These are phyloP conservation scores for Malassezia brasiliensis DNA, from an alignment of 1,284 basidiomycete species.

Conservation along the genomic window DNA sequence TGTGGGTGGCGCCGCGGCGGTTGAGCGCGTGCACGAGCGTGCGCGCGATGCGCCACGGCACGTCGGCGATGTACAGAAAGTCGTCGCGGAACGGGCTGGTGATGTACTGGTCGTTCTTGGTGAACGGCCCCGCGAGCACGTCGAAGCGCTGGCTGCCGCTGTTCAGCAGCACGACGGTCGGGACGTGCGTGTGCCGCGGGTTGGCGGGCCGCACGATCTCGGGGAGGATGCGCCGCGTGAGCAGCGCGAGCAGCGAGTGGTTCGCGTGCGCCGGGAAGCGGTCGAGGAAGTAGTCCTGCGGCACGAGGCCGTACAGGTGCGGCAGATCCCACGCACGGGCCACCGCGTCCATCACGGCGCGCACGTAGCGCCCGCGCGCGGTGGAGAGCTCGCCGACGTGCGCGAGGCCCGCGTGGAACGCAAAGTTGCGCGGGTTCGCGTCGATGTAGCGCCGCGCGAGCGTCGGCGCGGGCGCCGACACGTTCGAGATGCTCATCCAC, in stretches of 20 bases:
- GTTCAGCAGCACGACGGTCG: constrained; percentile 41
- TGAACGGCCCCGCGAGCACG: constrained; percentile 37
- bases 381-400: constrained; percentile 30
- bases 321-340: constrained; percentile 37
- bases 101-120: constrained; percentile 43
- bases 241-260: constrained; percentile 32
- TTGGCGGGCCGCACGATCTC: constrained; percentile 38
- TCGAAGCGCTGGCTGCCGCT: constrained; percentile 43
- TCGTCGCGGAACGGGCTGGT: constrained; percentile 39
- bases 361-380: constrained; percentile 30
- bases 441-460: constrained; percentile 52
- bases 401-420: constrained; percentile 24
- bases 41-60: constrained; percentile 31
- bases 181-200: constrained; percentile 18
- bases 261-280: constrained; percentile 27
- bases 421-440: constrained; percentile 50
- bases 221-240: constrained; percentile 33
- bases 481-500: constrained; percentile 26
- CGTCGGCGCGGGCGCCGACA: constrained; percentile 31
- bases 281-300: constrained; percentile 45
- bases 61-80: constrained; percentile 38
- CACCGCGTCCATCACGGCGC: constrained; percentile 35
- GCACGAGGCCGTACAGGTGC: constrained; percentile 33
- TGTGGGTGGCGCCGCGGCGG: constrained; percentile 22
- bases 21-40: constrained; percentile 28